These are phyloP conservation scores for Dispira simplex DNA, from an alignment of 192 early-diverging fungal species.

Conservation along the genomic window DNA sequence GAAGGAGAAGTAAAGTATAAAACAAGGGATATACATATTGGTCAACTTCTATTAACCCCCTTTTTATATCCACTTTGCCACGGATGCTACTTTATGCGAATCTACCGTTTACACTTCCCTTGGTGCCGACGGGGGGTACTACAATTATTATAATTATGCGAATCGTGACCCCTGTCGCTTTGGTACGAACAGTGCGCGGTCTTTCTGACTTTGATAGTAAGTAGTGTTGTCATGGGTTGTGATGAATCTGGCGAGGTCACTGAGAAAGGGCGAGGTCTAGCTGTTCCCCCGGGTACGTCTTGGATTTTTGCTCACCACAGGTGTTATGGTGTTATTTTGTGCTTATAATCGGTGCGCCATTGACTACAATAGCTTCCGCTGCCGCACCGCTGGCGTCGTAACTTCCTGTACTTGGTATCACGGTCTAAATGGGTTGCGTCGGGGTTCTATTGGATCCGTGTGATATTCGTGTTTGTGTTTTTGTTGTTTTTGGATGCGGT, in stretches of 20 bases:
- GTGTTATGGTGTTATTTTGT: neutral
- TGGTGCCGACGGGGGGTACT: too few species aligned
- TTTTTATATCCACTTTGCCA: too few species aligned
- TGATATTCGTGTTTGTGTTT: constrained; percentile 27
- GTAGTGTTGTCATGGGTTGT: neutral
- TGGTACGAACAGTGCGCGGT: too few species aligned
- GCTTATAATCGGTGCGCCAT: neutral
- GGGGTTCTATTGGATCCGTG: constrained; percentile 22
- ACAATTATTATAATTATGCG: too few species aligned
- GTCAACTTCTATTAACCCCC: too few species aligned
- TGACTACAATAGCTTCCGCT: constrained; percentile 17
- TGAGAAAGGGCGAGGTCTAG: neutral
- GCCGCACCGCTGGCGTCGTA: constrained; percentile 26
- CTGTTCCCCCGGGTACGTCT: neutral
- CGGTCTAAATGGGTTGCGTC: constrained; percentile 18
- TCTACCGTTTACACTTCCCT: too few species aligned
- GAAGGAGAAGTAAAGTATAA: too few species aligned
- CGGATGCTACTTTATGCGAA: too few species aligned
- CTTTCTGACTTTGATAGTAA: neutral
- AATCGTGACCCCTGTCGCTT: too few species aligned
- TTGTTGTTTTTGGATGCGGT: constrained; percentile 27
- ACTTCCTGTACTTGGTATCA: constrained; percentile 23
- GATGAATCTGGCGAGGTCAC: neutral
- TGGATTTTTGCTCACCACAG: neutral
- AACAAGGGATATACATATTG: too few species aligned